Evolutionary conservation across 331 rosid species (phyloP).

Genomic region (Erythrophleum ivorense): DNA sequence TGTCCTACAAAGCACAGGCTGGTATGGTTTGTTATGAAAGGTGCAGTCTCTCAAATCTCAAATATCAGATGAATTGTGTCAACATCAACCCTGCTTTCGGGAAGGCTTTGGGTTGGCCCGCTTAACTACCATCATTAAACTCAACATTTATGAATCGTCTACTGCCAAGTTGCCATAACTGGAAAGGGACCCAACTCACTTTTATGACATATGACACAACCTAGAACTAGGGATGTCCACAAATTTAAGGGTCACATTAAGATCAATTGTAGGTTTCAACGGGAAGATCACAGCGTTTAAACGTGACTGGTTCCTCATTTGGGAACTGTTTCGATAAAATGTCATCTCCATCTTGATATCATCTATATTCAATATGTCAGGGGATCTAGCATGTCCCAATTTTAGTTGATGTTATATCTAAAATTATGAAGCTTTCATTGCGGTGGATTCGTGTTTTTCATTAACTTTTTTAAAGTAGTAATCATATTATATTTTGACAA

Average conservation of each 20-base stretch:
- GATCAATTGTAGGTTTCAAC: neutral
- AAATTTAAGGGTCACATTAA: neutral
- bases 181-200: slow-evolving; percentile 30
- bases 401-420: neutral
- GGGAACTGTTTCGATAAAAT: neutral
- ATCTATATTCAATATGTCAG: neutral
- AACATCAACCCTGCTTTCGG: slow-evolving; percentile 24
- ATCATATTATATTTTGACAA: neutral
- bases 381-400: neutral
- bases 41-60: slow-evolving; percentile 20
- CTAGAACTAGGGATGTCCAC: slow-evolving; percentile 14
- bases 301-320: slow-evolving; percentile 2
- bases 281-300: neutral
- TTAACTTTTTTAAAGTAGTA: too few relatives aligned
- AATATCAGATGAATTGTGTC: slow-evolving; percentile 34
- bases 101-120: slow-evolving; percentile 31
- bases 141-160: slow-evolving; percentile 36
- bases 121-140: slow-evolving; percentile 34
- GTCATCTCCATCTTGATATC: slow-evolving; percentile 9
- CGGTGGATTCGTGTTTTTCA: neutral
- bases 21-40: slow-evolving; percentile 40
- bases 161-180: slow-evolving; percentile 31
- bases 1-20: slow-evolving; percentile 38
- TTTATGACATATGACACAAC: slow-evolving; percentile 28
- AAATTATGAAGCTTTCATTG: neutral